These are phyloP conservation scores for Trametes punicea DNA, from an alignment of 768 basidiomycete species.

Conservation along the genomic window DNA sequence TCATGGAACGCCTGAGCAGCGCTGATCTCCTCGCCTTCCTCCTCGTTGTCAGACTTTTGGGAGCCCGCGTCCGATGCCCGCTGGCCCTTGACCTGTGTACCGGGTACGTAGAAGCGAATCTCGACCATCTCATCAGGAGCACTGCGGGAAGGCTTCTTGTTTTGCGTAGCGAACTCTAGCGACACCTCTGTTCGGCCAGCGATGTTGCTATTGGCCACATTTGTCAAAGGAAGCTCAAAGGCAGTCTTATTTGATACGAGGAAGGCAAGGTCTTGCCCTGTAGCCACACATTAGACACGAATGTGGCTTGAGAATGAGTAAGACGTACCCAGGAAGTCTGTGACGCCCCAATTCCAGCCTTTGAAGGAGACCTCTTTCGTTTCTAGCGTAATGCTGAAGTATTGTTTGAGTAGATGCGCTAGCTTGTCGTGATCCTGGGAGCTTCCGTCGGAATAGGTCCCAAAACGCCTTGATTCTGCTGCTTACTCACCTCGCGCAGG, in stretches of 20 bases:
- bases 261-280: constrained; percentile 91
- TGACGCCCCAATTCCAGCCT: constrained; percentile 98
- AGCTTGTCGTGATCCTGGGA: constrained; percentile 86
- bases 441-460: not conserved
- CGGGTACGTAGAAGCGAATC: constrained; percentile 95
- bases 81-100: constrained; percentile 54
- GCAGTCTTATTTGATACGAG: constrained; percentile 81
- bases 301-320: not conserved
- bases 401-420: constrained; percentile 75
- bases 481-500: constrained; percentile 67
- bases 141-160: constrained; percentile 41
- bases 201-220: constrained; percentile 96
- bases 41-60: constrained; percentile 67
- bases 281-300: not conserved
- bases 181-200: constrained; percentile 98
- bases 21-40: constrained; percentile 63
- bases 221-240: constrained; percentile 83
- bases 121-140: constrained; percentile 87
- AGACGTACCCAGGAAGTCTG: constrained; percentile 85
- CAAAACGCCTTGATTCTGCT: not conserved
- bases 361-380: constrained; percentile 83
- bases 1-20: constrained; percentile 98
- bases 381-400: constrained; percentile 85
- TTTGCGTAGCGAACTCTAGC: constrained; percentile 76
- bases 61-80: constrained; percentile 71